These are phyloP conservation scores for Takashimella koratensis DNA, from an alignment of 1,284 basidiomycete species.

Conservation along the genomic window DNA sequence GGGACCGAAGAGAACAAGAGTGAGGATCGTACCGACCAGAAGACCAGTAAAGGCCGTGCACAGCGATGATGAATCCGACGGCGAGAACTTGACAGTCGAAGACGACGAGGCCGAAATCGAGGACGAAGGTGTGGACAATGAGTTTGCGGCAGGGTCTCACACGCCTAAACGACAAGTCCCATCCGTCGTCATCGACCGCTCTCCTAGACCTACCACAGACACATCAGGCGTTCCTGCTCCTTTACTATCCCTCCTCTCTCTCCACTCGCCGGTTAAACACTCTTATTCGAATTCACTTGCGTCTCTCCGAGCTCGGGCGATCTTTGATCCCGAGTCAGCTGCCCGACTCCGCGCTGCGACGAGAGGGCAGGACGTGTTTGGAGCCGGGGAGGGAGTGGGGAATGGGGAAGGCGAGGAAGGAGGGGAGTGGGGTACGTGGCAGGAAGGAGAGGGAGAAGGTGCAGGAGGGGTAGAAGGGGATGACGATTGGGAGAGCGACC, in stretches of 20 bases:
- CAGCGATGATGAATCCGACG: not conserved
- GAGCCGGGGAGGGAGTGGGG: constrained; percentile 21
- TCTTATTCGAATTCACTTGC: constrained; percentile 9
- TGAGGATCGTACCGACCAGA: constrained; percentile 28
- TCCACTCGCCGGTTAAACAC: constrained; percentile 19
- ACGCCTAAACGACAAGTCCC: too few species aligned
- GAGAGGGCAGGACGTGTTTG: constrained; percentile 36
- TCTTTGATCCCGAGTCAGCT: constrained; percentile 33
- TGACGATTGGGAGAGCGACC: constrained; percentile 34
- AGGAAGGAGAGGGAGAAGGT: constrained; percentile 3
- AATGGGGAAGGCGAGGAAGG: constrained; percentile 13
- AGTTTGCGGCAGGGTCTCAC: not conserved
- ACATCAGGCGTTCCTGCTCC: constrained; percentile 11
- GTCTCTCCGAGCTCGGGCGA: constrained; percentile 34
- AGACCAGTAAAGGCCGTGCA: not conserved
- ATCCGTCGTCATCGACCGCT: not conserved
- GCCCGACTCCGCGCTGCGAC: constrained; percentile 22
- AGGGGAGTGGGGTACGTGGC: constrained; percentile 18
- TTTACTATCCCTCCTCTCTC: constrained; percentile 25
- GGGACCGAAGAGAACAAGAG: constrained; percentile 11
- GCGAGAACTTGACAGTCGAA: constrained; percentile 5
- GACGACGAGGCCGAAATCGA: constrained; percentile 6
- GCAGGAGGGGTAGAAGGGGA: constrained; percentile 9
- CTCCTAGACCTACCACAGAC: not conserved
- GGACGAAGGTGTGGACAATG: constrained; percentile 3